A percentile compares a stretch with the other conserved stretches of the same genome.
phyloP scores from a whole-genome alignment of 2,329 filamentous ascomycete species.

The Colletotrichum zoysiae region DNA sequence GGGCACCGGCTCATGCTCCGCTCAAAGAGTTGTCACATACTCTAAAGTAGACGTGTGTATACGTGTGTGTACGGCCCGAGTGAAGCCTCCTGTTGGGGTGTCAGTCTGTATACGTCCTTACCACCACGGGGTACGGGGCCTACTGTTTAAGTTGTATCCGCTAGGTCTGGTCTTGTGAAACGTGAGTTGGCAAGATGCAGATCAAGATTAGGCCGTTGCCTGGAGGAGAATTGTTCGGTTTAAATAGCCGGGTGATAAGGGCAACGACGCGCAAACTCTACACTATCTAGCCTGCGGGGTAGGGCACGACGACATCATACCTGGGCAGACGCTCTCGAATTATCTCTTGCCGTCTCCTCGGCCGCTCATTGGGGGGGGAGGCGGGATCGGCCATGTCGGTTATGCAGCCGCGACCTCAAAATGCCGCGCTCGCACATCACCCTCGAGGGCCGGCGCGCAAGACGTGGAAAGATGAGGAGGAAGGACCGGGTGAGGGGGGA shows the following conservation, averaged over 20 bases:
- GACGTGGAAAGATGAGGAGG: neutral
- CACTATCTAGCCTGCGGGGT: constrained; percentile 36
- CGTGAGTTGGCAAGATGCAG: neutral
- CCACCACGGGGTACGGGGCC: constrained; percentile 12
- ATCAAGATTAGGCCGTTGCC: accelerated
- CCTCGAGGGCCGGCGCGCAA: neutral
- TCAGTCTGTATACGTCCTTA: constrained; percentile 23
- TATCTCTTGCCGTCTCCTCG: constrained; percentile 1
- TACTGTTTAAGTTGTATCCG: constrained; percentile 24
- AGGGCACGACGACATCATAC: constrained; percentile 23
- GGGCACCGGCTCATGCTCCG: constrained; percentile 74
- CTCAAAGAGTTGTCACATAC: constrained; percentile 34
- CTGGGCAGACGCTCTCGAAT: neutral
- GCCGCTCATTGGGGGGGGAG: constrained; percentile 16
- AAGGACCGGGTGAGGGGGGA: neutral
- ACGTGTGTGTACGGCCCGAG: neutral
- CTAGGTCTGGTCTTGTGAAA: neutral
- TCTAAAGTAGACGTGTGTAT: neutral
- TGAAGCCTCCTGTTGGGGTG: constrained; percentile 27
- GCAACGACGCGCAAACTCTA: constrained; percentile 9
- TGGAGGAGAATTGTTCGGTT: neutral
- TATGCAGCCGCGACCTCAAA: constrained; percentile 25
- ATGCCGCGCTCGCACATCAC: constrained; percentile 2
- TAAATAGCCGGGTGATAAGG: constrained; percentile 35
- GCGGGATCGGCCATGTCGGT: constrained; percentile 31